A percentile compares a stretch with the other conserved stretches of the same genome.
Evolutionary conservation across 495 filamentous ascomycete genomes (phyloP).

Genomic region (Ascobolus immersus): DNA sequence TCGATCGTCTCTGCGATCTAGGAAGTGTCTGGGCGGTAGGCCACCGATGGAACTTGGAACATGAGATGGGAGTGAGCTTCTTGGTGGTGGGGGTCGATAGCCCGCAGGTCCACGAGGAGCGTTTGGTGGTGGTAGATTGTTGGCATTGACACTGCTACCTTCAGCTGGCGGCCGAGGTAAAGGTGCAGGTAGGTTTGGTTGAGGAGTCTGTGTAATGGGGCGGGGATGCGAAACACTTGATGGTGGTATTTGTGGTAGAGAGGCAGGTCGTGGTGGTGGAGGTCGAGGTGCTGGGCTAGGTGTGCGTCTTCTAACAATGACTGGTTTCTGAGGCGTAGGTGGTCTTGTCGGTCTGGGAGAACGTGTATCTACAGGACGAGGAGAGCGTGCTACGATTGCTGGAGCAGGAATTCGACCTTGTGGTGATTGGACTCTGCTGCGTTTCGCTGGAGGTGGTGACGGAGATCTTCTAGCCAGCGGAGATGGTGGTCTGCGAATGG

Average conservation of each 20-base stretch:
- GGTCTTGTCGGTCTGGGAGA: slow-evolving; percentile 1
- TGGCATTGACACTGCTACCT: slow-evolving; percentile 3
- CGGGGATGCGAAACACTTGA: too few species aligned
- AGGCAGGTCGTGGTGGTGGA: slow-evolving; percentile 5
- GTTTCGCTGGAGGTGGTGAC: neutral
- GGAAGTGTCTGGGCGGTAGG: slow-evolving; percentile 11
- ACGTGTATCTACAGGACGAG: too few species aligned
- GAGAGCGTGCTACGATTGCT: too few species aligned
- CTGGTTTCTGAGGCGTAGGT: slow-evolving; percentile 5
- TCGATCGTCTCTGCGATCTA: slow-evolving; percentile 7
- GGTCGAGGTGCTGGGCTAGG: slow-evolving; percentile 3
- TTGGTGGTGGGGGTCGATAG: slow-evolving; percentile 7
- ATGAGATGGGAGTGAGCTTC: slow-evolving; percentile 12
- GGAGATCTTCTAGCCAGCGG: neutral
- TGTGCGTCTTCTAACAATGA: slow-evolving; percentile 2
- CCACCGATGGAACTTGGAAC: slow-evolving; percentile 8
- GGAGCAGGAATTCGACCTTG: neutral
- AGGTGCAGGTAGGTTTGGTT: too few species aligned
- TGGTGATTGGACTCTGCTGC: neutral
- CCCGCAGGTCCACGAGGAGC: too few species aligned
- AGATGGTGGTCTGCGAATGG: neutral
- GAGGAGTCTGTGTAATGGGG: slow-evolving; percentile 8
- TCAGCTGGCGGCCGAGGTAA: too few species aligned
- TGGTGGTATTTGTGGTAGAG: neutral
- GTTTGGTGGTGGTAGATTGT: neutral